A percentile compares a stretch with the other conserved stretches of the same genome.
Evolutionary conservation across 306 rosid genomes (phyloP).

Genomic region (Vigna unguiculata): DNA sequence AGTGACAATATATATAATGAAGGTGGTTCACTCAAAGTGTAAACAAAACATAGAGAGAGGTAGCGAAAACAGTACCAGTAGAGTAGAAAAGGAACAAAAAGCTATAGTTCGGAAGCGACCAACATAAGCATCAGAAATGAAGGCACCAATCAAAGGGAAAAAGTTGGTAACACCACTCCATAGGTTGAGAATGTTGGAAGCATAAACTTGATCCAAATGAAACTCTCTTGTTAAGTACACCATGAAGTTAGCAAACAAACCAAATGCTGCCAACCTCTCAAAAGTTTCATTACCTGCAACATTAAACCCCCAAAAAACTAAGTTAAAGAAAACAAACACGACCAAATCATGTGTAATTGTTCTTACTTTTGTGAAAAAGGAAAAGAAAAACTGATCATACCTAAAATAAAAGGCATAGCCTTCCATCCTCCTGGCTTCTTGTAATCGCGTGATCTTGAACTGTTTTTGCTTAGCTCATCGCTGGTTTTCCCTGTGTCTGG

Average conservation of each 20-base stretch:
- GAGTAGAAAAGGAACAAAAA: constrained; percentile 60
- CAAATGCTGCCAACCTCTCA: constrained; percentile 79
- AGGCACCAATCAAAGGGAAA: constrained; percentile 80
- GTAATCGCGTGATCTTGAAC: constrained; percentile 12
- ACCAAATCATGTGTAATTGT: not conserved
- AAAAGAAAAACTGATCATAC: constrained; percentile 33
- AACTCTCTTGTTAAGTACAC: constrained; percentile 69
- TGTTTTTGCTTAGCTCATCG: constrained; percentile 36
- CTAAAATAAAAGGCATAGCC: constrained; percentile 85
- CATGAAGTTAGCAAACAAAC: constrained; percentile 80
- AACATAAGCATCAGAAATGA: constrained; percentile 73
- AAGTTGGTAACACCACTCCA: constrained; percentile 74
- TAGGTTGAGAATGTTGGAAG: constrained; percentile 64
- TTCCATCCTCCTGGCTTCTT: constrained; percentile 86
- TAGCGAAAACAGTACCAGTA: constrained; percentile 51
- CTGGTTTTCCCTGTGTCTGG: constrained; percentile 6
- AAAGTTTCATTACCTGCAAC: constrained; percentile 81
- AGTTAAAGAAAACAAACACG: not conserved
- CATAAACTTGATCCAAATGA: constrained; percentile 77
- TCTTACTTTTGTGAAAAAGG: not conserved
- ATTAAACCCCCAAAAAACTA: not conserved
- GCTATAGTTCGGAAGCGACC: constrained; percentile 89
- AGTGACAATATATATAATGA: not conserved
- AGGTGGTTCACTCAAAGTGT: not conserved
- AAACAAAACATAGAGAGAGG: not conserved